A percentile compares a stretch with the other conserved stretches of the same genome.
These are phyloP conservation scores for Pharnaceum exiguum DNA, from an alignment of 148 eudicot species.

Conservation along the genomic window DNA sequence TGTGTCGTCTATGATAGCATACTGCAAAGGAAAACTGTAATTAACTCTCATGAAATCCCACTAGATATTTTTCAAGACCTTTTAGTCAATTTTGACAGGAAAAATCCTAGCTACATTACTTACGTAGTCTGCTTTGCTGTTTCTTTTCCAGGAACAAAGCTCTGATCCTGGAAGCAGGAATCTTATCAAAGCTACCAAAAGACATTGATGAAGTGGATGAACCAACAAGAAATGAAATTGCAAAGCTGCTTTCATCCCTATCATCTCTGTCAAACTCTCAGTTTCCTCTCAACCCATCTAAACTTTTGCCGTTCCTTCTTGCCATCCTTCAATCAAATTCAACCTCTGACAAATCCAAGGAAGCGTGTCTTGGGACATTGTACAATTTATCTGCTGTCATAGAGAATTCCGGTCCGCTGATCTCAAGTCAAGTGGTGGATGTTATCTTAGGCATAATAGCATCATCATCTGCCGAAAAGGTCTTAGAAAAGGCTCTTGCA, in stretches of 20 bases:
- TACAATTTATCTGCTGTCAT: constrained; percentile 60
- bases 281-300: constrained; percentile 40
- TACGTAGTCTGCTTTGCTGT: no score
- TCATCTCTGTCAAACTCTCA: constrained; percentile 56
- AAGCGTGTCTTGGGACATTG: constrained; percentile 44
- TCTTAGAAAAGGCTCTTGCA: constrained; percentile 67
- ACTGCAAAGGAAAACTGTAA: no score
- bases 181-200: constrained; percentile 53
- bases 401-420: constrained; percentile 44
- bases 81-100: no score
- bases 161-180: constrained; percentile 74
- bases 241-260: constrained; percentile 51
- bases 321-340: constrained; percentile 45
- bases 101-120: no score
- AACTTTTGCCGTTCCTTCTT: constrained; percentile 40
- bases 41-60: no score
- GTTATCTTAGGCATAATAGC: constrained; percentile 26
- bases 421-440: constrained; percentile 34
- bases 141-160: constrained; percentile 67
- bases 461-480: constrained; percentile 36
- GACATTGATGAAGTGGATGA: constrained; percentile 33
- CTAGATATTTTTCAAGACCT: no score
- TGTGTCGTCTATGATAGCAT: no score
- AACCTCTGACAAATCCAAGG: constrained; percentile 33
- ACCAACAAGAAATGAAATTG: constrained; percentile 38